Percentiles rank a stretch among this genome's conserved stretches.
Conservation (phyloP, 176 grass and related monocot genomes). For the Coix lacrymajobi region DNA sequence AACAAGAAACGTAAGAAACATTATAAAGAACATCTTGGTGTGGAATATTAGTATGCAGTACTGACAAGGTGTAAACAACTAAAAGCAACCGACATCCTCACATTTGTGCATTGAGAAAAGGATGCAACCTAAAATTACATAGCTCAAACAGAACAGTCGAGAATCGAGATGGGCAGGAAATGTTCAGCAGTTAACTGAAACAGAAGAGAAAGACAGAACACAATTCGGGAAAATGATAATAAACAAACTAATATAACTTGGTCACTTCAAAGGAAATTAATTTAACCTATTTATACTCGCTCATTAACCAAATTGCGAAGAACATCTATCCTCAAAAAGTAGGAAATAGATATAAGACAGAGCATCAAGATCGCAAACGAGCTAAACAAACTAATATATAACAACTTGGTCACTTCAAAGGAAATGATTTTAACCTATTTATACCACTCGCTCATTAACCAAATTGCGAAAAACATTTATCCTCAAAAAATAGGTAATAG, state of each 20-base stretch:
- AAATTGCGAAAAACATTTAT: background rate
- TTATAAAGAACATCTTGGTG: background rate
- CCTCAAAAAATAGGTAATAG: background rate
- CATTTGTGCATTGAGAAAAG: background rate
- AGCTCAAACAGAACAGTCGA: background rate
- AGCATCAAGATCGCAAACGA: conserved; percentile 3
- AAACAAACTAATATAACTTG: background rate
- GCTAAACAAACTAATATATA: background rate
- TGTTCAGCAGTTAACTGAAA: background rate
- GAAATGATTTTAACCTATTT: background rate
- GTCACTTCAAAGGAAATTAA: conserved; percentile 2
- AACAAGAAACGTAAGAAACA: background rate
- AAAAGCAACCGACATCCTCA: conserved; percentile 1
- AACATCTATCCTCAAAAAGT: background rate
- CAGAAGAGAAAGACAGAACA: background rate
- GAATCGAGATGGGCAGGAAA: background rate
- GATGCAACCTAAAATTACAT: conserved; percentile 6
- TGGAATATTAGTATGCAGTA: background rate
- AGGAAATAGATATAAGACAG: background rate
- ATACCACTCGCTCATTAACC: background rate
- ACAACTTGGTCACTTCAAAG: background rate
- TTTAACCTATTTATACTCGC: background rate
- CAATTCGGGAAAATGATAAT: background rate
- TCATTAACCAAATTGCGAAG: background rate
- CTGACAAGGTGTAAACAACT: background rate